These are phyloP conservation scores for Chytriomyces confervae DNA, from an alignment of 192 early-diverging fungal species.

Conservation along the genomic window DNA sequence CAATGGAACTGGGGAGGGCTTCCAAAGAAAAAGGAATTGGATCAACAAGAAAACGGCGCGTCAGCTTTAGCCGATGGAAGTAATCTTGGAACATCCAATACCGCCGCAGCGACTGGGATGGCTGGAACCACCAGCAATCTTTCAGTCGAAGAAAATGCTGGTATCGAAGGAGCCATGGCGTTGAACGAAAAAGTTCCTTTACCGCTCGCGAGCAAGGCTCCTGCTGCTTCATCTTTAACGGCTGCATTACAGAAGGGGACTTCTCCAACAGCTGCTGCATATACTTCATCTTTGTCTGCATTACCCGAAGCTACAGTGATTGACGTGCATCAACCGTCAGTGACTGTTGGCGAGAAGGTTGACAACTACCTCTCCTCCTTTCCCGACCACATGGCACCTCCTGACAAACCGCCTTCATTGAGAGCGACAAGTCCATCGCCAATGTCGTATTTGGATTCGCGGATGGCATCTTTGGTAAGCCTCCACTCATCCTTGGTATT, in stretches of 20 bases:
- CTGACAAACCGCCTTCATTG: constrained; percentile 32
- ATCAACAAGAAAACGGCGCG: background rate
- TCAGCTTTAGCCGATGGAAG: background rate
- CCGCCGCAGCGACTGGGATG: background rate
- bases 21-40: constrained; percentile 56
- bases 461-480: background rate
- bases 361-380: constrained; percentile 51
- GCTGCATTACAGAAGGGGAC: background rate
- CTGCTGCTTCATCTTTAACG: constrained; percentile 1
- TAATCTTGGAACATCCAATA: background rate
- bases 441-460: constrained; percentile 32
- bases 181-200: constrained; percentile 7
- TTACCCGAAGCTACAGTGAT: background rate
- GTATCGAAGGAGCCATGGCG: background rate
- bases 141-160: background rate
- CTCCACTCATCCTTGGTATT: too few relatives aligned
- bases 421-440: constrained; percentile 12
- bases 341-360: constrained; percentile 49
- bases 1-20: constrained; percentile 77
- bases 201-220: background rate
- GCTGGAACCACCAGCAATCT: too few relatives aligned
- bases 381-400: constrained; percentile 25
- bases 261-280: background rate
- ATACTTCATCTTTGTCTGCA: too few relatives aligned
- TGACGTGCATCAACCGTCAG: constrained; percentile 1